Evolutionary conservation across 306 rosid species (phyloP).

Genomic region (Acmispon strigosus): DNA sequence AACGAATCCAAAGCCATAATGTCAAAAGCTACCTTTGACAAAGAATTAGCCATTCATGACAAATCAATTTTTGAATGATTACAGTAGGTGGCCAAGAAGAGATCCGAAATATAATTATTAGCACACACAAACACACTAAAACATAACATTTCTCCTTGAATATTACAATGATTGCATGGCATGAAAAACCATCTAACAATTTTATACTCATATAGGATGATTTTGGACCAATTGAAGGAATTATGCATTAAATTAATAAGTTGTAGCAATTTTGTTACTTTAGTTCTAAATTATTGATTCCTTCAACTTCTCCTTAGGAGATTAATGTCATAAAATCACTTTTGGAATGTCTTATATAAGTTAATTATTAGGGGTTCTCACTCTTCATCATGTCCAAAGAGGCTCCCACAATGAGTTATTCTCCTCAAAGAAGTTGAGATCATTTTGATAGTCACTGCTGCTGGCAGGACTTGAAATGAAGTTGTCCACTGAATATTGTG

Average conservation of each 20-base stretch:
- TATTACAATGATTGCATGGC: conserved; percentile 14
- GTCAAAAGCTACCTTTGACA: conserved; percentile 58
- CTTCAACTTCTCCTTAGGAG: conserved; percentile 63
- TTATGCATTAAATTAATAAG: neutral
- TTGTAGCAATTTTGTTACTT: neutral
- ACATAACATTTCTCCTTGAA: neutral
- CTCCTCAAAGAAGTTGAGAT: conserved; percentile 50
- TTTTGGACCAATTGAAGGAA: conserved; percentile 2
- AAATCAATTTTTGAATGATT: conserved; percentile 24
- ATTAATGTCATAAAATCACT: conserved; percentile 21
- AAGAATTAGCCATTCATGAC: conserved; percentile 18
- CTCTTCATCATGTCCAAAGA: conserved; percentile 64
- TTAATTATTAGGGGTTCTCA: neutral
- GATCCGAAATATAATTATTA: conserved; percentile 9
- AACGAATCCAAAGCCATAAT: conserved; percentile 29
- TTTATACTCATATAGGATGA: neutral
- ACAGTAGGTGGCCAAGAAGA: conserved; percentile 57
- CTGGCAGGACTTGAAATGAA: conserved; percentile 29
- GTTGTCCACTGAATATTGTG: conserved; percentile 39
- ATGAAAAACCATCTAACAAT: neutral
- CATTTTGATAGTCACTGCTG: conserved; percentile 25
- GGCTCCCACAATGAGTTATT: conserved; percentile 64
- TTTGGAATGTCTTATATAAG: neutral
- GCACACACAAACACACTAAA: conserved; percentile 1
- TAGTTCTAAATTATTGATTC: conserved; percentile 3